Evolutionary conservation across 139 green algal species (phyloP), one percentile per base, ranked within the genome.

Genomic region (Chlorella sp.): DNA sequence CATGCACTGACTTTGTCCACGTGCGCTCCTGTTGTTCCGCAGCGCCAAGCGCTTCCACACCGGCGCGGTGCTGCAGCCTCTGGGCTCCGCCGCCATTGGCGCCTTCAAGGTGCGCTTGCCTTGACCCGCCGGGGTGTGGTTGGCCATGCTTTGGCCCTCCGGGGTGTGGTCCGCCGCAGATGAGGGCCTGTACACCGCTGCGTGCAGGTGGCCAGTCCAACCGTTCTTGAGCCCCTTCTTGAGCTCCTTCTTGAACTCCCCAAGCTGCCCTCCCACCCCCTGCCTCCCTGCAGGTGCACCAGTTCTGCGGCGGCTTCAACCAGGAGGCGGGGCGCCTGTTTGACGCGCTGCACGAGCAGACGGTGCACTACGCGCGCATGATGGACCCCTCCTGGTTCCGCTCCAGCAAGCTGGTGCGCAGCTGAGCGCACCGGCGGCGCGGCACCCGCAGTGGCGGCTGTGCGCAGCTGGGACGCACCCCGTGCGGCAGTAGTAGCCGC

Each of bases 261-360:
- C 8, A 54, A 17, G 46, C 46, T 54, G 51, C 14, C 2, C 51
- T 24, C 51, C 46, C 46, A 11, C 51, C 9, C 51, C 51, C 51
- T 60, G 11, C 51, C 51, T 60, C 8, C 46, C 51, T 16, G 51
- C 51, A 60, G 51, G 84, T 89, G 22, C 88, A 93, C 65, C 88
- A 92, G 82, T 90, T 93, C 67, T 85, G 89, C 40, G 90, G 90
- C 30, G 90, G 90, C 2, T 90, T 93, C 76, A 84, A 83, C 48
- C 40, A 46, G 2, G 75, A 88, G 38, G 64, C 54, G 41, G 72
- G n/a, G 17, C 74, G 64, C 43, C 38, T 88, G 44, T 87, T 85
- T 20, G 68, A 82, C 44, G 58, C 72, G 30, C 83, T 93, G 43
- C 40, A 82, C 14, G 83, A 86, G 48, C 80, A 26, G 44, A 91